Evolutionary conservation across 805 yeast genomes (phyloP).

Genomic region (Ogataea sp.): DNA sequence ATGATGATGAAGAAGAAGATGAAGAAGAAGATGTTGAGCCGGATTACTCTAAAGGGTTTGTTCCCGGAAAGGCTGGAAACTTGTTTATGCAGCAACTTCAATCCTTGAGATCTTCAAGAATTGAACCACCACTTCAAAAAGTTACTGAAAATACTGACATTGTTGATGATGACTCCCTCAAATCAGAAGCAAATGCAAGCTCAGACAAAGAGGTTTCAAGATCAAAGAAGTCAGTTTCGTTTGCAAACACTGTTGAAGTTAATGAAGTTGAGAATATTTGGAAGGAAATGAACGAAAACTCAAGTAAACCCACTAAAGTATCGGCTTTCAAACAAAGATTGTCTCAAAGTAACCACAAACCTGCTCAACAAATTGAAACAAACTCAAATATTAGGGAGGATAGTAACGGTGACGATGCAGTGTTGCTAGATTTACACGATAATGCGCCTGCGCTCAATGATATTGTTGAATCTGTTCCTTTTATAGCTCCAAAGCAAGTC

Average conservation of each 20-base stretch:
- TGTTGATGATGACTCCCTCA: neutral
- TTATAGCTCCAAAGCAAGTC: neutral
- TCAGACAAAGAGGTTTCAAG: constrained; percentile 1
- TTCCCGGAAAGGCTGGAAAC: constrained; percentile 13
- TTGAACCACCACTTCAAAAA: neutral
- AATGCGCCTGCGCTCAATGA: neutral
- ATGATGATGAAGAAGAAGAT: constrained; percentile 14
- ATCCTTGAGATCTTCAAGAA: neutral
- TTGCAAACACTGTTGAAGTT: constrained; percentile 44
- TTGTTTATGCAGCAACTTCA: constrained; percentile 17
- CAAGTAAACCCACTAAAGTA: neutral
- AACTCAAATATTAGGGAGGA: no score
- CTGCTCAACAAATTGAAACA: no score
- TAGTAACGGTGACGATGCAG: no score
- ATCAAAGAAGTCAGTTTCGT: constrained; percentile 40
- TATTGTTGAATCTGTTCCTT: neutral
- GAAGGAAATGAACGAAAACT: constrained; percentile 25
- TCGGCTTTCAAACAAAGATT: constrained; percentile 2
- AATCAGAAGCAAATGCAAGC: neutral
- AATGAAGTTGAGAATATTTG: constrained; percentile 55
- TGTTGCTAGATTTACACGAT: neutral
- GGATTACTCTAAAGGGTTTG: constrained; percentile 9
- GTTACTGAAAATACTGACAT: neutral
- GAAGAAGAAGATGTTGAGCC: constrained; percentile 16
- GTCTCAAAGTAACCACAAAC: no score